Evolutionary conservation across 495 filamentous ascomycete genomes (phyloP).

Genomic region (Xylaria longipes): DNA sequence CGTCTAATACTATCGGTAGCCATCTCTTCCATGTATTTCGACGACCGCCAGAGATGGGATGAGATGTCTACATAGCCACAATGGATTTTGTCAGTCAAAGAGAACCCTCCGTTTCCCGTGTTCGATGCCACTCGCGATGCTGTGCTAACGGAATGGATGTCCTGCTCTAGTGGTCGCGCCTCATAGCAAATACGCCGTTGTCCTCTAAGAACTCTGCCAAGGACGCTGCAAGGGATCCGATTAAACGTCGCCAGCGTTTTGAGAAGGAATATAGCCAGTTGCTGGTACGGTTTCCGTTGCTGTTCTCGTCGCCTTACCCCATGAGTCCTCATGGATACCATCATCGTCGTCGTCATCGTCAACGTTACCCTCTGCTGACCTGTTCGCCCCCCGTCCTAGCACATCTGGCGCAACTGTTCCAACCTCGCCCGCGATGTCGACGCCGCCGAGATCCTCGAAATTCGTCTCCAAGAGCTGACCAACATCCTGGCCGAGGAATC

Average conservation of each 20-base stretch:
- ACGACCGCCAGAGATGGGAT: conserved; percentile 36
- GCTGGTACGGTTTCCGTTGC: conserved; percentile 61
- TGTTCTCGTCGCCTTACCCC: neutral
- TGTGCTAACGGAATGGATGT: conserved; percentile 19
- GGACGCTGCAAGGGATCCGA: conserved; percentile 73
- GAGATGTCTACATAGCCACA: conserved; percentile 36
- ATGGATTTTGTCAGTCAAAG: conserved; percentile 51
- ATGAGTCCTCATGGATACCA: conserved; percentile 15
- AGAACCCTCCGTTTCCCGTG: neutral
- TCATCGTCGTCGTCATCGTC: conserved; percentile 1
- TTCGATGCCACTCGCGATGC: neutral
- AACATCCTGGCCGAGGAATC: conserved; percentile 86
- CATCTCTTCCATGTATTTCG: neutral
- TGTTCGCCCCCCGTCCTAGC: conserved; percentile 52
- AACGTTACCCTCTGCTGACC: conserved; percentile 8
- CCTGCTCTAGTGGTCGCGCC: conserved; percentile 77
- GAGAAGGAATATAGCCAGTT: conserved; percentile 86
- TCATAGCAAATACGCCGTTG: conserved; percentile 80
- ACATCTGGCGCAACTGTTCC: conserved; percentile 77
- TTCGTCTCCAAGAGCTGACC: conserved; percentile 68
- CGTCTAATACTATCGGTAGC: neutral
- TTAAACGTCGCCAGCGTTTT: conserved; percentile 86
- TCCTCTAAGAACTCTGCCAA: conserved; percentile 63
- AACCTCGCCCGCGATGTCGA: conserved; percentile 60
- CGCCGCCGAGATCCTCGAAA: conserved; percentile 60